Conservation (phyloP, 2,329 filamentous ascomycete species). For the Nemania abortiva region DNA sequence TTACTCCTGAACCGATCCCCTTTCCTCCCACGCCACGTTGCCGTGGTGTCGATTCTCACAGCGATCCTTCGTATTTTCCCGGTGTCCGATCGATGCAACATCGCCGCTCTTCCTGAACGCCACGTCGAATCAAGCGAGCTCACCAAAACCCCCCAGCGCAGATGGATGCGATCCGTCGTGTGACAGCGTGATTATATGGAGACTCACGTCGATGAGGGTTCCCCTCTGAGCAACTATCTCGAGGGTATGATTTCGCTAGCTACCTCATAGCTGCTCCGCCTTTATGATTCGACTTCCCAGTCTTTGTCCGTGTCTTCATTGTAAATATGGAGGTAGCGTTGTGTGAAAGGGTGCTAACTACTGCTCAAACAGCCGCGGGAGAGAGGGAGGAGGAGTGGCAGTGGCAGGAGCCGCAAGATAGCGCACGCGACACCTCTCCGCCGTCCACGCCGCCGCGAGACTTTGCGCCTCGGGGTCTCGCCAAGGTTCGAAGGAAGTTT, state of each 20-base stretch:
- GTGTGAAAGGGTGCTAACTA: slow-evolving; percentile 39
- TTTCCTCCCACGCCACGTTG: slow-evolving; percentile 29
- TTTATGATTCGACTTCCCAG: neutral
- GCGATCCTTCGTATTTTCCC: slow-evolving; percentile 3
- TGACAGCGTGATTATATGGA: slow-evolving; percentile 51
- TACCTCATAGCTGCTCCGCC: neutral
- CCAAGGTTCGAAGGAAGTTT: slow-evolving; percentile 50
- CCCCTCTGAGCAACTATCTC: slow-evolving; percentile 53
- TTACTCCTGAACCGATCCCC: slow-evolving; percentile 1
- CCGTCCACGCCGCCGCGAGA: slow-evolving; percentile 48
- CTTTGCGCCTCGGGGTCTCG: slow-evolving; percentile 52
- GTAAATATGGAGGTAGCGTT: neutral
- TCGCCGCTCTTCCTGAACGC: slow-evolving; percentile 21
- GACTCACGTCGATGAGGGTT: slow-evolving; percentile 53
- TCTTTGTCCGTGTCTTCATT: neutral
- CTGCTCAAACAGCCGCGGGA: slow-evolving; percentile 45
- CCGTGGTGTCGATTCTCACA: slow-evolving; percentile 12
- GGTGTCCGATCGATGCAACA: slow-evolving; percentile 21
- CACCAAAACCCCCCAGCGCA: slow-evolving; percentile 43
- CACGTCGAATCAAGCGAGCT: slow-evolving; percentile 32
- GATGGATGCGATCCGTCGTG: slow-evolving; percentile 50
- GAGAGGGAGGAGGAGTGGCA: slow-evolving; percentile 46
- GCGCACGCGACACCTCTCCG: slow-evolving; percentile 47
- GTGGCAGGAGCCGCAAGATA: slow-evolving; percentile 48
- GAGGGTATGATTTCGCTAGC: slow-evolving; percentile 48